Conservation (phyloP, 176 grass and related monocot species). For the Eleusine indica region DNA sequence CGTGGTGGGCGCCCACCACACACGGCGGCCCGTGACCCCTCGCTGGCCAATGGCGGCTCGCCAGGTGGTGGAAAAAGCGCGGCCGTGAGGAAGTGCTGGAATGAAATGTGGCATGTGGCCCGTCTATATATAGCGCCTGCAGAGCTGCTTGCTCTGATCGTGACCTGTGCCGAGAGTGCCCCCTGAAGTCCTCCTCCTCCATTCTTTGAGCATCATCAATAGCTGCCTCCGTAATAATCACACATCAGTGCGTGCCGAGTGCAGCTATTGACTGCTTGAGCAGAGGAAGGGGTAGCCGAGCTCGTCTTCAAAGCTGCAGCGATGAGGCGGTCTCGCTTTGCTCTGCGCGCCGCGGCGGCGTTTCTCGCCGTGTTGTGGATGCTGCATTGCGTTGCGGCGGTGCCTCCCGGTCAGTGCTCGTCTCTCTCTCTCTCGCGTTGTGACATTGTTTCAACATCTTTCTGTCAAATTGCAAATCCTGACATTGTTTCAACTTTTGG, state of each 20-base stretch:
- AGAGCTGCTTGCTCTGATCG: slow-evolving; percentile 32
- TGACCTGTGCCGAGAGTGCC: neutral
- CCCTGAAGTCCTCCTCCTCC: neutral
- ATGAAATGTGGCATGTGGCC: neutral
- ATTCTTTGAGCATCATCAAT: neutral
- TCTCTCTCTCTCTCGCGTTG: neutral
- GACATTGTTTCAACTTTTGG: slow-evolving; percentile 17
- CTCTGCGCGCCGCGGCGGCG: neutral
- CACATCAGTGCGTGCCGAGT: neutral
- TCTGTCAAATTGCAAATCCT: neutral
- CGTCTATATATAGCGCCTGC: slow-evolving; percentile 45
- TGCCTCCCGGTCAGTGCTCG: slow-evolving; percentile 49
- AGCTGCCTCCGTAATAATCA: too few relatives aligned
- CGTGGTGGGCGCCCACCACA: slow-evolving; percentile 44
- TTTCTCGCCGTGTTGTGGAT: slow-evolving; percentile 33
- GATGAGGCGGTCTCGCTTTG: slow-evolving; percentile 29
- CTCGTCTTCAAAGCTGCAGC: neutral
- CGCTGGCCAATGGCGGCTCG: slow-evolving; percentile 32
- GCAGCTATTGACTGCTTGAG: neutral
- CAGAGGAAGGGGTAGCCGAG: neutral
- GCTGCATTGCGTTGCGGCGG: slow-evolving; percentile 40
- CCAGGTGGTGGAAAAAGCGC: slow-evolving; percentile 24
- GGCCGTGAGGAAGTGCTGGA: neutral
- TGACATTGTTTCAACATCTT: too few relatives aligned
- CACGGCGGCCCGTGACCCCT: slow-evolving; percentile 41